Evolutionary conservation across 148 eudicot genomes (phyloP).

Genomic region (Rhododendron ovatum): DNA sequence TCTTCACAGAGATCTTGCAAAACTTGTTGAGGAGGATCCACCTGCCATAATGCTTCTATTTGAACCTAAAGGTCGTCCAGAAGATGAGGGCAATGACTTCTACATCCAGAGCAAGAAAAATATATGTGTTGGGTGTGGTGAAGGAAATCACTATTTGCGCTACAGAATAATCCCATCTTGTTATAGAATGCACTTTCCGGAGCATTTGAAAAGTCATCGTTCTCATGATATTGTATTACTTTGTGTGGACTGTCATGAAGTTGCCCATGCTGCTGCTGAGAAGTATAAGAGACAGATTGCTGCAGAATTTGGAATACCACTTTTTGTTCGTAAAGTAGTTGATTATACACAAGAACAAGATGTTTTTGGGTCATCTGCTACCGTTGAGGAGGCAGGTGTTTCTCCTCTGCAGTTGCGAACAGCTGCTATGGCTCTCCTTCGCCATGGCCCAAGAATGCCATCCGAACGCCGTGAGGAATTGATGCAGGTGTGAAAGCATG

Average conservation of each 20-base stretch:
- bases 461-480: constrained; percentile 71
- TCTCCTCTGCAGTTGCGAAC: constrained; percentile 79
- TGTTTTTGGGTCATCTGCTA: constrained; percentile 25
- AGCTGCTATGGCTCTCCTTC: constrained; percentile 92
- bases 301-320: constrained; percentile 77
- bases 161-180: constrained; percentile 97
- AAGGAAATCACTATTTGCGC: constrained; percentile 84
- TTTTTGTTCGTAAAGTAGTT: constrained; percentile 68
- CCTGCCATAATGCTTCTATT: constrained; percentile 85
- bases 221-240: constrained; percentile 98
- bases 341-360: constrained; percentile 48
- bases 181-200: constrained; percentile 97
- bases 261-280: constrained; percentile 96
- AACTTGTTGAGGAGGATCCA: constrained; percentile 85
- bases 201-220: constrained; percentile 95
- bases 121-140: constrained; percentile 97
- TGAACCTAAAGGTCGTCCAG: constrained; percentile 98
- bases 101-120: constrained; percentile 94
- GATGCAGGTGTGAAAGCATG: constrained; percentile 50
- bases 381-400: constrained; percentile 63
- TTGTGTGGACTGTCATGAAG: constrained; percentile 97
- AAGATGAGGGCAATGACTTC: constrained; percentile 91
- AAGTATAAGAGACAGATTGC: constrained; percentile 75
- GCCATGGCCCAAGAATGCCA: constrained; percentile 93
- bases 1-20: constrained; percentile 68